Base-by-base conservation (phyloP, 2,329 filamentous ascomycete species). In the Hymenoscyphus scutula region DNA sequence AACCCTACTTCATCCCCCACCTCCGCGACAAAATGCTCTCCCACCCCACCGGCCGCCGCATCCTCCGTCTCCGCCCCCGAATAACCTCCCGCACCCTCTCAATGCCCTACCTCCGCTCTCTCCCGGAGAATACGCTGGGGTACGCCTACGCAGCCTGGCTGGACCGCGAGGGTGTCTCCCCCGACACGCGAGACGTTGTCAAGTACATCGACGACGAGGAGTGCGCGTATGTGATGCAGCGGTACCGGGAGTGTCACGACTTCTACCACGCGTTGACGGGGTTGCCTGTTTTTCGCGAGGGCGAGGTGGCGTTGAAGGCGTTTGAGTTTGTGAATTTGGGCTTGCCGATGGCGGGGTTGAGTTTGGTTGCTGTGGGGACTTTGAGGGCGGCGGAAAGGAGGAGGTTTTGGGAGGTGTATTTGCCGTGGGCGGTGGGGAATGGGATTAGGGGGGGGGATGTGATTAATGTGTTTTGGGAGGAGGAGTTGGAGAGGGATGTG, bases 401-500 rank as follows among this genome's bases (percentile, higher is more conserved):
- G 70, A 78, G 89, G 62, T 95, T 98, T 72, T 89, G 84, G 72
- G 76, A 78, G 5, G 87, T 86, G 1, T 96, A 97, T 76, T 79
- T 94, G 59, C 95, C 95, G 0, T 99, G 95, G 95, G 95, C 95
- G 38, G 77, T 97, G 53, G 80, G 85, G 60, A 98, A 96, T 75
- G 95, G 95, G 15, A 76, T 92, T 67, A 79, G 84, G 61, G 48
- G 87, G 56, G 86, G 89, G 71, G 91, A 96, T 73, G 81, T 98
- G 37, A 93, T 99, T 68, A 97, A 97, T 76, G 88, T 99, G 1
- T 99, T 97, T 74, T 99, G 95, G 95, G 95, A 99, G 77, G 92
- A 98, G 80, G 85, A 94, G 78, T 77, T 99, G 68, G 89, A 93
- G 78, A 90, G 87, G 62, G 89, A 96, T 76, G 91, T 96, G 29